Conservation (phyloP, 192 early-diverging fungal species). For the Piromyces finnis region DNA sequence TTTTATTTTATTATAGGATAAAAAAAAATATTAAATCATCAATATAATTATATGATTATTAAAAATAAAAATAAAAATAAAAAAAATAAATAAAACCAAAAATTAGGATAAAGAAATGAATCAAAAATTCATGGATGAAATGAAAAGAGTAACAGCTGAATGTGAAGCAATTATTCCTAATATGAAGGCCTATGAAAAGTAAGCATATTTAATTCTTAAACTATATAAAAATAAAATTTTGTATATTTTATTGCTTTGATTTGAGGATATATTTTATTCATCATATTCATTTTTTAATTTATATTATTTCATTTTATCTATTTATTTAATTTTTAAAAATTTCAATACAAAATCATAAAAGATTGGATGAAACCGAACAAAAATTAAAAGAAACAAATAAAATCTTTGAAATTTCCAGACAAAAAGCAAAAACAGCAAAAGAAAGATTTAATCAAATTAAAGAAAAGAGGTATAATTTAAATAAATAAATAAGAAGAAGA, state of each 20-base stretch:
- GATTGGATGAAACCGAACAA: slow-evolving; percentile 61
- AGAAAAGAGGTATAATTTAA: slow-evolving; percentile 43
- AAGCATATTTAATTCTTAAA: background rate
- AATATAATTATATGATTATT: too few relatives aligned
- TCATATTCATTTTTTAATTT: too few relatives aligned
- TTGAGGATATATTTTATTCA: too few relatives aligned
- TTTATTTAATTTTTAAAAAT: too few relatives aligned
- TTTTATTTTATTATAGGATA: too few relatives aligned
- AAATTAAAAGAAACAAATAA: slow-evolving; percentile 59
- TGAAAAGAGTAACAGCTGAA: slow-evolving; percentile 34
- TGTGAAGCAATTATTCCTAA: slow-evolving; percentile 84
- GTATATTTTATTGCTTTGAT: too few relatives aligned
- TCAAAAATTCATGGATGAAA: slow-evolving; percentile 40
- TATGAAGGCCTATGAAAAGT: slow-evolving; percentile 69
- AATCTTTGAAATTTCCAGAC: slow-evolving; percentile 68
- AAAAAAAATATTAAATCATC: too few relatives aligned
- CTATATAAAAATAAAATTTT: too few relatives aligned
- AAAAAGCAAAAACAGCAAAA: slow-evolving; percentile 63
- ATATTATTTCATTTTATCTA: too few relatives aligned
- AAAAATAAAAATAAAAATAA: too few relatives aligned
- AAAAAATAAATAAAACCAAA: too few relatives aligned
- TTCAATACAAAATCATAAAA: background rate
- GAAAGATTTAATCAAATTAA: slow-evolving; percentile 64
- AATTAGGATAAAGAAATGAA: slow-evolving; percentile 32
- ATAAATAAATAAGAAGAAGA: too few relatives aligned